phyloP scores from a whole-genome alignment of 352 stramenopile genomes.

The Hyaloperonospora arabidopsidis region DNA sequence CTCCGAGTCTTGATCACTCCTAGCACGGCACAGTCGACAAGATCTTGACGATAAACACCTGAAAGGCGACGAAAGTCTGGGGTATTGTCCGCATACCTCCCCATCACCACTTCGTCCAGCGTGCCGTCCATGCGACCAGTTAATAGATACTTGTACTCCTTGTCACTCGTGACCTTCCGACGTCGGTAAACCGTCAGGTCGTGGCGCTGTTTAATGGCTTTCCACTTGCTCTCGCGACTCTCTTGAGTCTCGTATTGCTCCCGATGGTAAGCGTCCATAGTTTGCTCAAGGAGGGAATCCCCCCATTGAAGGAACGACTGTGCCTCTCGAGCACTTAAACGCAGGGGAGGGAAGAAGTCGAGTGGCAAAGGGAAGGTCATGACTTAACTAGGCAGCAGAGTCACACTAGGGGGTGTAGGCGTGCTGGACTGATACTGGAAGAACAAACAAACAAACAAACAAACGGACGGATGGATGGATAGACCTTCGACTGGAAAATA shows the following conservation, averaged over 20 bases:
- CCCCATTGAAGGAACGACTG: slow-evolving; percentile 59
- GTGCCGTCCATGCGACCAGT: slow-evolving; percentile 59
- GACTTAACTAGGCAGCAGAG: background rate
- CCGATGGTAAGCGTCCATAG: slow-evolving; percentile 59
- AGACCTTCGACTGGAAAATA: too few relatives aligned
- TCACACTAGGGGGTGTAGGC: too few relatives aligned
- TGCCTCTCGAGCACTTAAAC: slow-evolving; percentile 39
- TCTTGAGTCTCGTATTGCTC: slow-evolving; percentile 61
- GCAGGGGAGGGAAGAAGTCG: slow-evolving; percentile 52
- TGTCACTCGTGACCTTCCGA: slow-evolving; percentile 35
- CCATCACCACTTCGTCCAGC: slow-evolving; percentile 68
- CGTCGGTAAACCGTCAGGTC: slow-evolving; percentile 54
- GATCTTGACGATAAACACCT: slow-evolving; percentile 65
- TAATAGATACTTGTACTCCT: slow-evolving; percentile 56
- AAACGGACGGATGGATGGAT: too few relatives aligned
- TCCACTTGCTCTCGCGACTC: slow-evolving; percentile 57
- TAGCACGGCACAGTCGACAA: slow-evolving; percentile 68
- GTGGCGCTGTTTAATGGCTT: slow-evolving; percentile 54
- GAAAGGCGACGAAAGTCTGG: slow-evolving; percentile 60
- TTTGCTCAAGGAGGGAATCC: slow-evolving; percentile 50
- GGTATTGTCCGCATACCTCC: slow-evolving; percentile 66
- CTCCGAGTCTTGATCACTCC: slow-evolving; percentile 52
- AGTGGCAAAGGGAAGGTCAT: slow-evolving; percentile 53
- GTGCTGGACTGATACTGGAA: too few relatives aligned
- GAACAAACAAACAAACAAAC: too few relatives aligned